These are phyloP conservation scores for Coniella lustricola DNA, from an alignment of 2,329 filamentous ascomycete genomes.

Conservation along the genomic window DNA sequence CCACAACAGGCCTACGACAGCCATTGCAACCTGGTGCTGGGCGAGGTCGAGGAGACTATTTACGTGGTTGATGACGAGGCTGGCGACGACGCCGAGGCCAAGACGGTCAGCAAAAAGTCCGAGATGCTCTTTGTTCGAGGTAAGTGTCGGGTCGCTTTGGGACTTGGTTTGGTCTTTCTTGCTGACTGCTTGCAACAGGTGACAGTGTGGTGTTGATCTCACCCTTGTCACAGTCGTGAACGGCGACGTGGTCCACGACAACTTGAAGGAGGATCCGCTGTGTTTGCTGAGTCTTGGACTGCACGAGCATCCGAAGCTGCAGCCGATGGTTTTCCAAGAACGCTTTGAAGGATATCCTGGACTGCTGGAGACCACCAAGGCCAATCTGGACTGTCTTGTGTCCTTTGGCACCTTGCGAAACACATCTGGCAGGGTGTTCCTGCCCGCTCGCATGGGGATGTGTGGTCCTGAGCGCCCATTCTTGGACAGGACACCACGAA, in stretches of 20 bases:
- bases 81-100: conserved; percentile 67
- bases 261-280: background rate
- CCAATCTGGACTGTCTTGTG: too few species aligned
- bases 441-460: too few species aligned
- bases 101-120: conserved; percentile 94
- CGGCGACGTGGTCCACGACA: background rate
- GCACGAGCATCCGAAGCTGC: too few species aligned
- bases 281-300: background rate
- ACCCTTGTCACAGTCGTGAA: conserved; percentile 19
- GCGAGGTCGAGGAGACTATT: conserved; percentile 95
- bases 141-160: conserved; percentile 34
- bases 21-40: conserved; percentile 93
- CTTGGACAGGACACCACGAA: too few species aligned
- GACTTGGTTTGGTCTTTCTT: background rate
- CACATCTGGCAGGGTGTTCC: too few species aligned
- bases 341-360: too few species aligned
- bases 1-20: conserved; percentile 98
- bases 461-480: too few species aligned
- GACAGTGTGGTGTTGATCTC: conserved; percentile 27
- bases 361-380: too few species aligned
- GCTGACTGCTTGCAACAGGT: conserved; percentile 15
- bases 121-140: conserved; percentile 99
- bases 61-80: conserved; percentile 89
- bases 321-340: too few species aligned
- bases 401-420: too few species aligned